A percentile compares a stretch with the other conserved stretches of the same genome.
These are phyloP conservation scores for Ceratocystis cacaofunesta DNA, from an alignment of 2,329 filamentous ascomycete species.

Conservation along the genomic window DNA sequence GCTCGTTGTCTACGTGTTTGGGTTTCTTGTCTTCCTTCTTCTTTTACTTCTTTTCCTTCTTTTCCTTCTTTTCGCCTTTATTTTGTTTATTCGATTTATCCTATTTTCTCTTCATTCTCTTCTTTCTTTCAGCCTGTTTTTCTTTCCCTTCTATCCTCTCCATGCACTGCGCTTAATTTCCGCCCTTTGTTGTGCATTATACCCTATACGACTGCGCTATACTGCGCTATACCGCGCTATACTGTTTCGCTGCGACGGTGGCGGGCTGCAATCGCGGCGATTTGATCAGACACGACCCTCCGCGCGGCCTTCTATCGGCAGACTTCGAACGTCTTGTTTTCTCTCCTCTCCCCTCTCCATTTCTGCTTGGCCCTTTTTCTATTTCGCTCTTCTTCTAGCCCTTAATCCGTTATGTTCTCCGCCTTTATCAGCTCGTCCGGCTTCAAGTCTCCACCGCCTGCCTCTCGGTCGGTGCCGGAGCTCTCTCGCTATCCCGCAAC, in stretches of 20 bases:
- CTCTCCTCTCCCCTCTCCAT: background rate
- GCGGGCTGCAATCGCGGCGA: background rate
- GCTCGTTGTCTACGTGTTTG: background rate
- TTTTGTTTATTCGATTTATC: background rate
- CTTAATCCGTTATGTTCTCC: conserved; percentile 10
- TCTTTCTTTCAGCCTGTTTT: background rate
- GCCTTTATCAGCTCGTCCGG: conserved; percentile 2
- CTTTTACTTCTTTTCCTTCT: background rate
- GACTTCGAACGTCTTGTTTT: background rate
- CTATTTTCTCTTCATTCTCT: background rate
- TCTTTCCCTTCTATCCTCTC: background rate
- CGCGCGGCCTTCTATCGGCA: too few relatives aligned
- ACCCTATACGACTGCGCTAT: too few relatives aligned
- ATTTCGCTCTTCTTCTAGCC: background rate
- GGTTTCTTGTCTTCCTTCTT: background rate
- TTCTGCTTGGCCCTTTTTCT: background rate
- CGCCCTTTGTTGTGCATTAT: background rate
- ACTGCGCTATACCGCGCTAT: background rate
- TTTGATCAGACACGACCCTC: background rate
- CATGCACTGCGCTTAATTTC: background rate
- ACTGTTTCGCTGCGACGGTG: background rate
- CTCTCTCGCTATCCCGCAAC: conserved; percentile 7
- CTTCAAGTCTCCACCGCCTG: conserved; percentile 4
- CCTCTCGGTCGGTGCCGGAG: conserved; percentile 12
- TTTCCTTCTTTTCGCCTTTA: background rate